Evolutionary conservation across 257 asterid species (phyloP).

Genomic region (Solanum okadae): DNA sequence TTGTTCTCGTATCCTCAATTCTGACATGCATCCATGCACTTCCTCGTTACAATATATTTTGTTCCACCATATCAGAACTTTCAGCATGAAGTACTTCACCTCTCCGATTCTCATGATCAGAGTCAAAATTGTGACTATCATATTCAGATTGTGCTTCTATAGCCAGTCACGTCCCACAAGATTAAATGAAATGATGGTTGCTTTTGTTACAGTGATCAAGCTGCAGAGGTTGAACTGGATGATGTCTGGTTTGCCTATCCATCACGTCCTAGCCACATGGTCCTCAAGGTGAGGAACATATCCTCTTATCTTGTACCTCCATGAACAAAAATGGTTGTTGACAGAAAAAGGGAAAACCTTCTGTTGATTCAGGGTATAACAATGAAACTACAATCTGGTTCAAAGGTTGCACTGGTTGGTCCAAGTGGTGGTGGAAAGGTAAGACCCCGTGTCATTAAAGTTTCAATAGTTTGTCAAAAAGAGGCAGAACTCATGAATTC

Average conservation of each 20-base stretch:
- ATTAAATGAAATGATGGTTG: neutral
- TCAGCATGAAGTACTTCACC: neutral
- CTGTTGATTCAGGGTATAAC: constrained; percentile 53
- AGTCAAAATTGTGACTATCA: neutral
- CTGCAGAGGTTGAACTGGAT: constrained; percentile 68
- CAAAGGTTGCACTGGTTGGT: constrained; percentile 85
- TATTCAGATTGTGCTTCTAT: neutral
- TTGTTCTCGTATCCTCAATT: neutral
- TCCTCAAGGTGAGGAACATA: constrained; percentile 51
- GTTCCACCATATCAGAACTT: neutral
- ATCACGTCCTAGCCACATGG: constrained; percentile 74
- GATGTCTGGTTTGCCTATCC: constrained; percentile 94
- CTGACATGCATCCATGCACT: neutral
- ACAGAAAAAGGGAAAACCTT: neutral
- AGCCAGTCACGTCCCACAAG: neutral
- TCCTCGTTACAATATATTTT: neutral
- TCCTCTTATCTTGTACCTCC: neutral
- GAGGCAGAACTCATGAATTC: neutral
- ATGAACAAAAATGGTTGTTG: neutral
- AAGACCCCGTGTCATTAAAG: neutral
- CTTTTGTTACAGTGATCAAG: constrained; percentile 43
- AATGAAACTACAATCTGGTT: constrained; percentile 52
- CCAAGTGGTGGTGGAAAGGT: constrained; percentile 98
- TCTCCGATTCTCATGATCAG: neutral
- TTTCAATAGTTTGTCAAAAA: neutral